Evolutionary conservation across 2,329 filamentous ascomycete genomes (phyloP), one percentile per base, ranked within the genome.

Genomic region (Sporothrix protearum): DNA sequence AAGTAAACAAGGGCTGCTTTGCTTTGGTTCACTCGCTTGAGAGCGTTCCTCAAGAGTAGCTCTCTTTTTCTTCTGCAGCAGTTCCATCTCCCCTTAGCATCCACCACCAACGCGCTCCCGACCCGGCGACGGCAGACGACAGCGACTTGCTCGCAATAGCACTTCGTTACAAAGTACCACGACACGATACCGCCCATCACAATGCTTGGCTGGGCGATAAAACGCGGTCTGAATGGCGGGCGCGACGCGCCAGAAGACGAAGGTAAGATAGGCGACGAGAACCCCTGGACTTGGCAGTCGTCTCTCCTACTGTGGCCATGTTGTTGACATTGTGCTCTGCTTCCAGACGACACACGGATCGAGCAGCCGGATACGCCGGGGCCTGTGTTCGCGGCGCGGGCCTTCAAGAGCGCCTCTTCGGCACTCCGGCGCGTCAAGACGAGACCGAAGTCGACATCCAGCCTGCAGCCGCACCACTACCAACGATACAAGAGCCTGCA

Each of bases 311-410:
- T 14, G 47, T 28, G 42, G 5, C 1, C 28, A 2, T 8, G 49
- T 49, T 73, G 49, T 69, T 66, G 42, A 66, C 67, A 22, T 14
- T 42, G 30, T 39, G 39, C 51, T 19, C 22, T 45, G 2, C 39
- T 53, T 36, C 28, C 71, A 83, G 81, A 81, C 59, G 82, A 84
- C 64, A 83, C 81, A 0, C 84, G 85, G 73, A 75, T 86, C 53
- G 88, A 91, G 19, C 82, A 83, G 42, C 88, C 88, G 51, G 88
- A 91, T 75, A 91, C 89, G 19, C 89, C 89, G 7, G 89, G 87
- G 0, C 88, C 89, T 1, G 85, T 91, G 0, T 91, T 91, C 77
- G 89, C 88, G 1, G 88, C 88, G 49, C 85, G 89, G 72, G 89
- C 89, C 6, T 82, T 91, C 76, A 89, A 87, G 76, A 88, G 85